phyloP scores from a whole-genome alignment of 1,284 basidiomycete genomes.

The Apiotrichum akiyoshidainum region DNA sequence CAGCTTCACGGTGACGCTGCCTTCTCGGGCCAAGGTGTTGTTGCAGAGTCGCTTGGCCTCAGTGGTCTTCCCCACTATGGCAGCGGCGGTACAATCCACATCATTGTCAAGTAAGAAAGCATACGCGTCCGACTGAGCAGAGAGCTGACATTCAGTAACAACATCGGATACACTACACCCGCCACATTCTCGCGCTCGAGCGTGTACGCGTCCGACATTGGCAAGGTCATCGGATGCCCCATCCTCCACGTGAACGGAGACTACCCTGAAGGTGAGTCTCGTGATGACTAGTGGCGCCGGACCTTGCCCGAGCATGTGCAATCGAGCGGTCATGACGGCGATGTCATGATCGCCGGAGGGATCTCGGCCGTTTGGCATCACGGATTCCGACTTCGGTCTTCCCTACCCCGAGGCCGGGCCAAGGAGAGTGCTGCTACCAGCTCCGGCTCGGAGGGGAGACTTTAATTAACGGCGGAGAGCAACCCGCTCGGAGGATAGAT shows the following conservation, averaged over 20 bases:
- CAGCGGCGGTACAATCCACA: conserved; percentile 78
- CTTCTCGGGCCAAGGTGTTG: conserved; percentile 81
- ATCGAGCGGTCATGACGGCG: too few species aligned
- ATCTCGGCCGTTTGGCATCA: not conserved
- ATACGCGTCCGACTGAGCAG: too few species aligned
- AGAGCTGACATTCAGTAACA: conserved; percentile 40
- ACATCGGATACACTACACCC: conserved; percentile 85
- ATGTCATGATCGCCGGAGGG: not conserved
- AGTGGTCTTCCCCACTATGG: conserved; percentile 84
- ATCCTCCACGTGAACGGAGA: conserved; percentile 91
- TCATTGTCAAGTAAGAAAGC: conserved; percentile 78
- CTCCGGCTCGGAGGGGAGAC: too few species aligned
- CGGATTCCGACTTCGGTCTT: too few species aligned
- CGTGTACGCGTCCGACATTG: conserved; percentile 81
- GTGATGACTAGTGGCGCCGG: too few species aligned
- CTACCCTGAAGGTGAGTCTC: conserved; percentile 68
- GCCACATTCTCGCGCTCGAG: conserved; percentile 76
- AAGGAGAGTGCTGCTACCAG: too few species aligned
- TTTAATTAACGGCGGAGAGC: too few species aligned
- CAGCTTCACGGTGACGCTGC: conserved; percentile 87
- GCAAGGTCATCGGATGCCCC: conserved; percentile 83
- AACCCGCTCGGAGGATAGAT: too few species aligned
- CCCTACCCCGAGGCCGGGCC: too few species aligned
- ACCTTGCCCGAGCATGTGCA: not conserved
- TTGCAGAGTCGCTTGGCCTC: conserved; percentile 80